These are phyloP conservation scores for Colletotrichum sublineola DNA, from an alignment of 2,329 filamentous ascomycete genomes.

Conservation along the genomic window DNA sequence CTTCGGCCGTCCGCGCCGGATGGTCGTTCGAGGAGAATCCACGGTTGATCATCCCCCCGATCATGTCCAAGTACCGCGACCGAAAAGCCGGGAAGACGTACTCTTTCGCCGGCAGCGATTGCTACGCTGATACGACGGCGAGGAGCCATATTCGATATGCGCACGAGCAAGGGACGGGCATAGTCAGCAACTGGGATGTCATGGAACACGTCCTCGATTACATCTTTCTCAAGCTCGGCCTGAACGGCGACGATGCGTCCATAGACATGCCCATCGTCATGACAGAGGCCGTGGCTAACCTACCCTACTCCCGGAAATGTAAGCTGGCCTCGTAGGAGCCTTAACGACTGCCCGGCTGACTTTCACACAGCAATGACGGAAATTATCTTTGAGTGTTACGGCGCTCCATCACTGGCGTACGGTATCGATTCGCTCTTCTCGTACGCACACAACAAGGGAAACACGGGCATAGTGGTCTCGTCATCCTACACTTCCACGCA, in stretches of 20 bases:
- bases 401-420: conserved; percentile 89
- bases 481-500: conserved; percentile 96
- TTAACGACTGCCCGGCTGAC: conserved; percentile 46
- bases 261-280: conserved; percentile 92
- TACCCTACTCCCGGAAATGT: conserved; percentile 91
- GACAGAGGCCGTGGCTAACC: conserved; percentile 94
- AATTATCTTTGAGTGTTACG: conserved; percentile 96
- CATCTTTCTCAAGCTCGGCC: conserved; percentile 91
- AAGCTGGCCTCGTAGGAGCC: conserved; percentile 38
- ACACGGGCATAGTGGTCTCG: conserved; percentile 88
- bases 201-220: conserved; percentile 97
- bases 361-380: conserved; percentile 86
- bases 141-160: conserved; percentile 90
- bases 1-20: conserved; percentile 88
- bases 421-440: conserved; percentile 98
- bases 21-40: conserved; percentile 95
- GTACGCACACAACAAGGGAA: conserved; percentile 91
- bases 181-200: conserved; percentile 97
- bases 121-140: conserved; percentile 94
- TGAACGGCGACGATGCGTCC: conserved; percentile 79
- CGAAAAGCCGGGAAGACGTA: conserved; percentile 93
- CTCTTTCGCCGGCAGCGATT: conserved; percentile 91
- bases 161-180: conserved; percentile 90
- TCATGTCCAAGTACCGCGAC: conserved; percentile 96
- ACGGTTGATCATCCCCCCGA: conserved; percentile 83